These are phyloP conservation scores for Tetrahymena borealis DNA, from an alignment of 73 alveolate species.

Conservation along the genomic window DNA sequence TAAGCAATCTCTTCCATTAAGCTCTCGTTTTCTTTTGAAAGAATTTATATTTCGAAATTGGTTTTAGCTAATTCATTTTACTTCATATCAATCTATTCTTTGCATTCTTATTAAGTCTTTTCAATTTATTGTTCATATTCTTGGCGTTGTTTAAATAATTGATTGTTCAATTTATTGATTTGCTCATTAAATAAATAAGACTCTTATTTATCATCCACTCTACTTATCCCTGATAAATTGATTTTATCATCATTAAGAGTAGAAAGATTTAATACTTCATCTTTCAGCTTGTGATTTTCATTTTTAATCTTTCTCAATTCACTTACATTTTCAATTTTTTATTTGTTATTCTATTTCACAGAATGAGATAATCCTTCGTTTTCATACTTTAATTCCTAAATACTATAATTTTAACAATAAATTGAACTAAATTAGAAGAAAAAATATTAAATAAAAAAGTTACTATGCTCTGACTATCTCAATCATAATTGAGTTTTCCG, in stretches of 20 bases:
- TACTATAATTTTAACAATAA: neutral
- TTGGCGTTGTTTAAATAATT: neutral
- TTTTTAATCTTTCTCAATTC: neutral
- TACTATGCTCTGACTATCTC: neutral
- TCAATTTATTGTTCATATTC: neutral
- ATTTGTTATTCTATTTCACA: neutral
- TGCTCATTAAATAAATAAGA: neutral
- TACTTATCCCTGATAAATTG: too few species aligned
- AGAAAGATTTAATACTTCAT: neutral
- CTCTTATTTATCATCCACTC: neutral
- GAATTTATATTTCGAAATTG: neutral
- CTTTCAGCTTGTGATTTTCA: neutral
- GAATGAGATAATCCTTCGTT: neutral
- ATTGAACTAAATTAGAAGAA: neutral
- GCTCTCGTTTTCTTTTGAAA: neutral
- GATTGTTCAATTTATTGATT: neutral
- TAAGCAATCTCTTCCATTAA: neutral
- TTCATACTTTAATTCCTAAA: neutral
- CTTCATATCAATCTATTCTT: neutral
- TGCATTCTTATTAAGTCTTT: neutral
- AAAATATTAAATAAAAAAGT: neutral
- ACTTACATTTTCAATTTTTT: neutral
- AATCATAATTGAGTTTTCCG: neutral
- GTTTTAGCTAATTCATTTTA: neutral
- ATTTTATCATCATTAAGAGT: too few species aligned